phyloP scores from a whole-genome alignment of 371 early-diverging fungal genomes.

The Syncephalastrum contaminatum region DNA sequence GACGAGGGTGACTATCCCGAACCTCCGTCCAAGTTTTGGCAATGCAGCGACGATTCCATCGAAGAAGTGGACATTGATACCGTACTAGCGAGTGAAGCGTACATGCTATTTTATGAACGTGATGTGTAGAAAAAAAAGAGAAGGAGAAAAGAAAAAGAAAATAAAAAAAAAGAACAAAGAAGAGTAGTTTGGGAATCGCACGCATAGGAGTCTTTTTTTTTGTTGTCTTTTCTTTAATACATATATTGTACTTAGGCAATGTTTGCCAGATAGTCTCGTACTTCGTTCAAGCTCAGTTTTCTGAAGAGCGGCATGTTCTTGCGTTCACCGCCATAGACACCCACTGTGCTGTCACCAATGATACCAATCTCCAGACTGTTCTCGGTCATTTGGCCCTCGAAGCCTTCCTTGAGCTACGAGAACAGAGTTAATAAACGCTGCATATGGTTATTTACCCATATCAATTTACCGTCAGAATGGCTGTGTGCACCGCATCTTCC shows the following conservation, averaged over 20 bases:
- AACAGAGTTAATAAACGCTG: background rate
- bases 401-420: slow-evolving; percentile 88
- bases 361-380: slow-evolving; percentile 94
- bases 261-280: slow-evolving; percentile 96
- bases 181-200: slow-evolving; percentile 7
- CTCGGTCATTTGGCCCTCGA: slow-evolving; percentile 95
- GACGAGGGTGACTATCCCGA: slow-evolving; percentile 21
- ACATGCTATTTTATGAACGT: slow-evolving; percentile 17
- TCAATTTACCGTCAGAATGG: slow-evolving; percentile 79
- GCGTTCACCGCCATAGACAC: slow-evolving; percentile 57
- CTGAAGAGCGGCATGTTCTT: slow-evolving; percentile 69
- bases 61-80: slow-evolving; percentile 70
- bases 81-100: slow-evolving; percentile 49
- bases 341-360: slow-evolving; percentile 64
- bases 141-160: slow-evolving; percentile 5
- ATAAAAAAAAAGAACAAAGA: slow-evolving; percentile 7
- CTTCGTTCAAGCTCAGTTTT: slow-evolving; percentile 74
- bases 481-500: slow-evolving; percentile 98
- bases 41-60: slow-evolving; percentile 89
- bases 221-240: background rate
- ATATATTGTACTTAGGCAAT: slow-evolving; percentile 59
- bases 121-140: slow-evolving; percentile 16
- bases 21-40: slow-evolving; percentile 59
- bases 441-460: background rate
- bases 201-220: background rate